Percentiles rank a stretch among this genome's conserved stretches.
phyloP scores from a whole-genome alignment of 2,329 filamentous ascomycete species.

The Biscogniauxia mediterranea region DNA sequence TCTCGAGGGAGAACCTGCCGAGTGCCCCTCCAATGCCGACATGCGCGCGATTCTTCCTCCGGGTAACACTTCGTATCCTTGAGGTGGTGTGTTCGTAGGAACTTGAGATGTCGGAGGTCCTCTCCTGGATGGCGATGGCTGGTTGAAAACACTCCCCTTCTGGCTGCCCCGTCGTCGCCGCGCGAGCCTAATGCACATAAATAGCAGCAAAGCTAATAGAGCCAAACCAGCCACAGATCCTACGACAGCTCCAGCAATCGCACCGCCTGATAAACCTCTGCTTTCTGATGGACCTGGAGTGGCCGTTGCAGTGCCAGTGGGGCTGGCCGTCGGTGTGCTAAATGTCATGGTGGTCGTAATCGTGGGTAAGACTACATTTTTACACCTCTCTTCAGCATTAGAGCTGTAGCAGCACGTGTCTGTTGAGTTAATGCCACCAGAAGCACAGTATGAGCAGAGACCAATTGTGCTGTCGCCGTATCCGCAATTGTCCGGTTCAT shows the following conservation, averaged over 20 bases:
- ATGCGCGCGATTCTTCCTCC: conserved; percentile 91
- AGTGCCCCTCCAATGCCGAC: conserved; percentile 83
- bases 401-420: conserved; percentile 92
- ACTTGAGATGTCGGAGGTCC: conserved; percentile 43
- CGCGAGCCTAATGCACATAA: conserved; percentile 59
- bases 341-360: conserved; percentile 69
- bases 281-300: conserved; percentile 30
- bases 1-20: conserved; percentile 57
- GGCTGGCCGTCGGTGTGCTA: conserved; percentile 43
- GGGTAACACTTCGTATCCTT: conserved; percentile 72
- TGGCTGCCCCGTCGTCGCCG: conserved; percentile 59
- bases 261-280: conserved; percentile 68
- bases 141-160: conserved; percentile 79
- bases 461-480: conserved; percentile 70
- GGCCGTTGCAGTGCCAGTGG: conserved; percentile 43
- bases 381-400: conserved; percentile 70
- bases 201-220: conserved; percentile 66
- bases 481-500: conserved; percentile 86
- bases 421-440: conserved; percentile 84
- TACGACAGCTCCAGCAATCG: conserved; percentile 87
- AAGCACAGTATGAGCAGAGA: conserved; percentile 82
- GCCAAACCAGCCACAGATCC: conserved; percentile 71
- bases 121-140: conserved; percentile 71
- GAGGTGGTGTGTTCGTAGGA: conserved; percentile 31
- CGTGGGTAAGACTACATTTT: conserved; percentile 73